A percentile compares a stretch with the other conserved stretches of the same genome.
Conservation (phyloP, 2,329 filamentous ascomycete species). For the Ophiostoma angusticollis region DNA sequence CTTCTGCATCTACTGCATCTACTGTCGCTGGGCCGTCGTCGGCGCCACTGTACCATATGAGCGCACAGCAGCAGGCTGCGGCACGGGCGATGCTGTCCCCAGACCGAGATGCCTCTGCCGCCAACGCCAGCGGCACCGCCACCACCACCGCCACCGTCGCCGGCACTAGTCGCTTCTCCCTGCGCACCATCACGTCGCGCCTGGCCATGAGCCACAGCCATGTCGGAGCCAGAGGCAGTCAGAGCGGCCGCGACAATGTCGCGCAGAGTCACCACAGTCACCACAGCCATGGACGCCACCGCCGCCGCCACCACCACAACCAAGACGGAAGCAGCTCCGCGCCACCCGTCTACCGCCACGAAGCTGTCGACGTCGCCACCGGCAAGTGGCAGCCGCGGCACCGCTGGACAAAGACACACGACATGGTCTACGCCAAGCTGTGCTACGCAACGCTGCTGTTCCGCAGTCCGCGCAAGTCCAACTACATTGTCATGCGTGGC, state of each 20-base stretch:
- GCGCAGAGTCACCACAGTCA: not conserved
- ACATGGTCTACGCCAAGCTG: slow-evolving; percentile 46
- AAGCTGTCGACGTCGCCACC: slow-evolving; percentile 32
- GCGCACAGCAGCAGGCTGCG: slow-evolving; percentile 6
- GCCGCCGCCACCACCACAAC: not conserved
- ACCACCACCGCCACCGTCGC: not conserved
- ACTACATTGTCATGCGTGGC: slow-evolving; percentile 43
- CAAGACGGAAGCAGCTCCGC: slow-evolving; percentile 27
- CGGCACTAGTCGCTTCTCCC: slow-evolving; percentile 4
- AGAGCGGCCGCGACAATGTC: not conserved
- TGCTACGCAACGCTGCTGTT: slow-evolving; percentile 47
- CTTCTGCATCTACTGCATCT: not conserved
- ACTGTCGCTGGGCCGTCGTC: slow-evolving; percentile 3
- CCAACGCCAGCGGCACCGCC: not conserved
- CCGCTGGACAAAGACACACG: slow-evolving; percentile 41
- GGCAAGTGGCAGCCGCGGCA: slow-evolving; percentile 46
- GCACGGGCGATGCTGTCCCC: slow-evolving; percentile 2
- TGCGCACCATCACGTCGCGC: slow-evolving; percentile 4
- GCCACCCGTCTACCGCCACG: slow-evolving; percentile 32
- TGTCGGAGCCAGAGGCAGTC: not conserved
- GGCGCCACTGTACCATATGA: slow-evolving; percentile 1
- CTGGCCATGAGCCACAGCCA: not conserved
- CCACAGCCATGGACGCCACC: not conserved
- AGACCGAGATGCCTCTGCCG: not conserved
- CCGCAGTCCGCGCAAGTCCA: slow-evolving; percentile 43